Conservation (phyloP, 257 asterid genomes). For the Solanum phureja region DNA sequence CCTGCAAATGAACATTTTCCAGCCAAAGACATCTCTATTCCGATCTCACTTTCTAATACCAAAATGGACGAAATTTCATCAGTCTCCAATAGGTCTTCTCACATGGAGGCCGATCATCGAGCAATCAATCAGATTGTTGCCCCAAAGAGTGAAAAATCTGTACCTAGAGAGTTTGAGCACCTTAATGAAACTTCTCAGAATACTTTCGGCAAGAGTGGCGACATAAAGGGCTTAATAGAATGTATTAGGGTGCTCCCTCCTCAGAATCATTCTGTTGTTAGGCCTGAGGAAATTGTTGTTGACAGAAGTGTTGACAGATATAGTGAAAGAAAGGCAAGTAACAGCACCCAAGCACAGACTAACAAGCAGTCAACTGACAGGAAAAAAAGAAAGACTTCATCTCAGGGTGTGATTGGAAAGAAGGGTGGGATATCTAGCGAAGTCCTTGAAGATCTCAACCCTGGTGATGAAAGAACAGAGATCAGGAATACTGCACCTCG, state of each 20-base stretch:
- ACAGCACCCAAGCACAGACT: neutral
- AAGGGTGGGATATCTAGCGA: neutral
- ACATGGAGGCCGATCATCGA: conserved; percentile 3
- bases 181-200: conserved; percentile 8
- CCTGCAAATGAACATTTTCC: neutral
- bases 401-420: neutral
- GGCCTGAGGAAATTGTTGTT: neutral
- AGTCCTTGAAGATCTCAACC: neutral
- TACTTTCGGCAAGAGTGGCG: neutral
- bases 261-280: neutral
- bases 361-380: conserved; percentile 4
- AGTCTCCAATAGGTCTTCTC: neutral
- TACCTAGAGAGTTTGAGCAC: neutral
- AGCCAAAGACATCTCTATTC: neutral
- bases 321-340: neutral
- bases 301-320: neutral
- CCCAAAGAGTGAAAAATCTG: neutral
- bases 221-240: conserved; percentile 11
- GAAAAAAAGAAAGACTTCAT: conserved; percentile 1
- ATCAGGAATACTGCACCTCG: neutral
- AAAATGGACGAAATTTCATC: conserved; percentile 1
- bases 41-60: neutral
- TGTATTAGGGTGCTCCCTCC: conserved; percentile 1
- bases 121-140: conserved; percentile 5
- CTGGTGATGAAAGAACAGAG: conserved; percentile 10